Base-by-base conservation (phyloP, 441 rosid genomes). In the Macaranga tanarius region DNA sequence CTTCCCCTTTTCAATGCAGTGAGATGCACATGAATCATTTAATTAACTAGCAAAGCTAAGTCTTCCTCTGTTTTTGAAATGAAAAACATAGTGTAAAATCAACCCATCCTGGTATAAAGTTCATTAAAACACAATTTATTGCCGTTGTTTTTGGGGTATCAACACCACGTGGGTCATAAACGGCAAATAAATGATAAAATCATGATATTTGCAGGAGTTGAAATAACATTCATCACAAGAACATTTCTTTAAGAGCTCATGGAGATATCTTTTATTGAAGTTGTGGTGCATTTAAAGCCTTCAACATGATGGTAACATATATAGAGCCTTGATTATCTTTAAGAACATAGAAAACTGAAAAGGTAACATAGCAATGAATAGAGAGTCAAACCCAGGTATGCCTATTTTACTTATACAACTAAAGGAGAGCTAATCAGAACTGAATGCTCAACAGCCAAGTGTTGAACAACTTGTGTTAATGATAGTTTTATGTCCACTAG, bases 11-110 rank as follows among this genome's bases (percentile, higher is more conserved):
- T 2, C 10, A 25, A 7, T 19, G 7, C 26, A 45, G 17, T 17
- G 45, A 47, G 22, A 28, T 22, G 20, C 9, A 57, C 1, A 38
- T 1, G 5, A 48, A 40, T 23, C 7, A 45, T 13, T 56, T 42
- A 56, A 58, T 22, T 12, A 65, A 31, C 59, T 66, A 45, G 78
- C 28, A 69, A n/a, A 65, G 12, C 31, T 47, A 42, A 70, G 55
- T 31, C 25, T 26, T 59, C 16, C 47, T 15, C 19, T 28, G 71
- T 3, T 76, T 40, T 58, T 65, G 65, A 25, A 62, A 69, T 22
- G 65, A 69, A 75, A 34, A 74, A 26, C 51, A 45, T 4, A 6
- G 11, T 5, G 45, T 26, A 9, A 55, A 68, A 61, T 71, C 67
- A 48, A 22, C 15, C 31, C 23, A 40, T 52, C 54, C 34, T 34